A percentile compares a stretch with the other conserved stretches of the same genome.
Evolutionary conservation across 176 grass and related monocot genomes (phyloP).

Genomic region (Carex scoparia): DNA sequence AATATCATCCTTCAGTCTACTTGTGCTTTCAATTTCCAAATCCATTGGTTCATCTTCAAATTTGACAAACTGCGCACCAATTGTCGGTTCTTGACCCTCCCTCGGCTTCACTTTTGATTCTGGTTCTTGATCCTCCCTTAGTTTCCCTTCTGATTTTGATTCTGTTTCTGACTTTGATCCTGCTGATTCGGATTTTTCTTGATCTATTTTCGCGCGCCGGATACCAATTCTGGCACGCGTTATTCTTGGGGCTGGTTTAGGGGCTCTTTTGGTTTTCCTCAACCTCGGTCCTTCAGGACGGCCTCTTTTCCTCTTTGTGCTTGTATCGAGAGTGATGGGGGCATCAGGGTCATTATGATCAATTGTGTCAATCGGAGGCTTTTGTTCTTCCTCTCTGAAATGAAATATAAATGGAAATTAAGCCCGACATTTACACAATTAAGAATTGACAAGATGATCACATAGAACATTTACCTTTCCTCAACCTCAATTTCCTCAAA

Average conservation of each 20-base stretch:
- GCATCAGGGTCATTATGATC: conserved; percentile 10
- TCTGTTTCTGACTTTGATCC: conserved; percentile 28
- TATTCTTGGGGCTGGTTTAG: conserved; percentile 38
- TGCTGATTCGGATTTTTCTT: conserved; percentile 41
- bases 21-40: conserved; percentile 15
- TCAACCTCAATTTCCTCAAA: conserved; percentile 61
- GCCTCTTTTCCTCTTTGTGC: conserved; percentile 55
- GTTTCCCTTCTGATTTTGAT: conserved; percentile 19
- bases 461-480: conserved; percentile 48
- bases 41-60: conserved; percentile 24
- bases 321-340: conserved; percentile 29
- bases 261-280: conserved; percentile 38
- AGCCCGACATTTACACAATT: not conserved
- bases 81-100: conserved; percentile 23
- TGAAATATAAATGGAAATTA: conserved; percentile 3
- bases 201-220: conserved; percentile 36
- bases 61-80: conserved; percentile 36
- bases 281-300: conserved; percentile 18
- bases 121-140: conserved; percentile 27
- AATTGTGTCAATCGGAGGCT: conserved; percentile 32
- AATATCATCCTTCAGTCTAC: conserved; percentile 17
- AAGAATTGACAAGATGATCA: not conserved
- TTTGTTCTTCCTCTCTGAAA: conserved; percentile 43
- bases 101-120: conserved; percentile 28
- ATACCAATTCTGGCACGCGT: conserved; percentile 56